A percentile compares a stretch with the other conserved stretches of the same genome.
Evolutionary conservation across 2,329 filamentous ascomycete species (phyloP).

Genomic region (Cladophialophora yegresii): DNA sequence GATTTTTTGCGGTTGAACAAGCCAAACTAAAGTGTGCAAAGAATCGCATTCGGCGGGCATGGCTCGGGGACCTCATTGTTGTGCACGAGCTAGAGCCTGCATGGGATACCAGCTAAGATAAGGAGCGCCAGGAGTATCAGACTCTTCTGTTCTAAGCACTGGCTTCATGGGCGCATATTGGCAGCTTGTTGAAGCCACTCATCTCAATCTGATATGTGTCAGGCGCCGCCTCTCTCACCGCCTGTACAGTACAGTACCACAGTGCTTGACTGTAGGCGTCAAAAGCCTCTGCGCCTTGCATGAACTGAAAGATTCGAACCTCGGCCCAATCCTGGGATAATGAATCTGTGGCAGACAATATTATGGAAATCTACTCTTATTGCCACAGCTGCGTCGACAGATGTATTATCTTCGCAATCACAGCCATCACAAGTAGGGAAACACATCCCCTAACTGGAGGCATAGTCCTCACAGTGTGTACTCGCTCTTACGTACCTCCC

Average conservation of each 20-base stretch:
- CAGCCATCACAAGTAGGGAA: not conserved
- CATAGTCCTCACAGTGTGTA: not conserved
- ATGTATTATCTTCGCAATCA: not conserved
- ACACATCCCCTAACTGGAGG: not conserved
- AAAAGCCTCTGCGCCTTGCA: not conserved
- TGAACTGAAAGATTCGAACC: not conserved
- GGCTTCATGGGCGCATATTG: constrained; percentile 6
- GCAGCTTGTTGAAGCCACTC: constrained; percentile 4
- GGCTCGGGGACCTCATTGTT: not conserved
- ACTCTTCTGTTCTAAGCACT: constrained; percentile 11
- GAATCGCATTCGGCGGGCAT: not conserved
- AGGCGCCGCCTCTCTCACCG: not conserved
- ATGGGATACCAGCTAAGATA: not conserved
- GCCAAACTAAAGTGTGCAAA: not conserved
- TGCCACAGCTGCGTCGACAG: too few species aligned
- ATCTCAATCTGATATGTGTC: not conserved
- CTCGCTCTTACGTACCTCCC: constrained; percentile 2
- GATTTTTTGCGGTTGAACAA: not conserved
- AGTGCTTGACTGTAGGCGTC: not conserved
- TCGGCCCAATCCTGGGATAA: not conserved
- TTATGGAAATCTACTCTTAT: not conserved
- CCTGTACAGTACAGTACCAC: not conserved
- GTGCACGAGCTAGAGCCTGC: not conserved
- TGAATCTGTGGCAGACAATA: not conserved
- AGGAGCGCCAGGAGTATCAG: constrained; percentile 3